Evolutionary conservation across 257 asterid species (phyloP), one percentile per base, ranked within the genome.

Genomic region (Vinca minor): DNA sequence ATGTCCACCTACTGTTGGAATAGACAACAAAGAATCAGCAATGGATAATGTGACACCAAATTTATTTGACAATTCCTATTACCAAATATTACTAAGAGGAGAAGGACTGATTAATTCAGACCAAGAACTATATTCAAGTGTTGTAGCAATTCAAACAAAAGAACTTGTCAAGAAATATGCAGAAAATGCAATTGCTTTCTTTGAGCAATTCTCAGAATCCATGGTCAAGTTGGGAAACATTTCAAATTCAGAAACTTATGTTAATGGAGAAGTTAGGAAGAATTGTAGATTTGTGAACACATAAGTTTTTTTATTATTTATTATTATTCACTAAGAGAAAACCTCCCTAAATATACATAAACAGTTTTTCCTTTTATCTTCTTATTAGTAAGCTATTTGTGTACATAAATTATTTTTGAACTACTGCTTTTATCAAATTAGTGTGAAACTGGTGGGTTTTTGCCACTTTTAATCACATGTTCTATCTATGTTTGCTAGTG

Each of bases 151-250:
- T 9, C 62, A 88, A 74, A 88, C 95, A 4, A 88, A 70, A 69
- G 77, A 73, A 56, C 79, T 91, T 4, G 98, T 91, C 65, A 62
- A 76, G 0, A 77, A 78, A 65, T 91, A 86, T 29, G 95, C 98
- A 0, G 89, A 68, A 49, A 70, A 88, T 52, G 65, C 79, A 0
- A 23, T 79, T 12, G 96, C 92, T 4, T 91, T 91, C 85, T 91
- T 80, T 20, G 89, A 88, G 74, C 96, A 91, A 66, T 88, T 91
- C 52, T 66, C 98, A 0, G 82, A 84, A 57, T 91, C 96, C 1
- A 91, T 91, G 98, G 96, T 91, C 71, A 91, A 79, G 68, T 3
- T 91, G 84, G 96, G 98, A 52, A 86, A 86, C 5, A 84, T 86
- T 31, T 86, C 87, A 8, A 89, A 84, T 42, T 74, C 80, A 4